Conservation (phyloP, 2,329 filamentous ascomycete species). For the Colletotrichum sp. region DNA sequence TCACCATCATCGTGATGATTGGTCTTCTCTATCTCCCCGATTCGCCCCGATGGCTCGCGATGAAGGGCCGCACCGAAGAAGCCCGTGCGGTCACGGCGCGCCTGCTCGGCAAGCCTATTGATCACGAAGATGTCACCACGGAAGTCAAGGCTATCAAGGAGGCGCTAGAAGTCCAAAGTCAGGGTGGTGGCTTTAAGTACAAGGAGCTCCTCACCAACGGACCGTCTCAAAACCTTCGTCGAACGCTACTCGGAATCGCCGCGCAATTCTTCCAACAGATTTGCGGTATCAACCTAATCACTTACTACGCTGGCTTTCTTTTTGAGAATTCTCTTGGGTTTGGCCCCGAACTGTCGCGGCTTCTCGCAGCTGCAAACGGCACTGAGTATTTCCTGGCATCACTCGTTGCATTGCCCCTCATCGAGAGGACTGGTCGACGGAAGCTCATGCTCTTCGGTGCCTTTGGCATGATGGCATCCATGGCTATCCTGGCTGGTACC, state of each 20-base stretch:
- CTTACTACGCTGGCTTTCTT: conserved; percentile 36
- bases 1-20: conserved; percentile 34
- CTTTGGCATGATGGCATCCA: conserved; percentile 63
- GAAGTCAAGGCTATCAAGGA: conserved; percentile 25
- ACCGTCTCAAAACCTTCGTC: conserved; percentile 69
- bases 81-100: conserved; percentile 28
- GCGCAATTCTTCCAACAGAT: conserved; percentile 32
- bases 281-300: conserved; percentile 34
- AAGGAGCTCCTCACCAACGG: conserved; percentile 53
- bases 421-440: conserved; percentile 61
- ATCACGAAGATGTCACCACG: conserved; percentile 27
- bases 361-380: conserved; percentile 59
- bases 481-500: conserved; percentile 57
- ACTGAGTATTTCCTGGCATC: conserved; percentile 46
- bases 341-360: conserved; percentile 51
- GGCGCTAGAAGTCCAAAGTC: conserved; percentile 28
- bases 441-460: conserved; percentile 69
- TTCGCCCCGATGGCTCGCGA: conserved; percentile 40
- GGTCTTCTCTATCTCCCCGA: conserved; percentile 38
- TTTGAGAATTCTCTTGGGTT: conserved; percentile 50
- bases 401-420: conserved; percentile 41
- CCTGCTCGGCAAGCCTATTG: conserved; percentile 27
- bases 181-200: conserved; percentile 25
- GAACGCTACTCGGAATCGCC: conserved; percentile 51
- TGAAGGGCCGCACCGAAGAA: conserved; percentile 32